Evolutionary conservation across 176 grass and related monocot species (phyloP), one percentile per base, ranked within the genome.

Genomic region (Aegilops sharonensis): DNA sequence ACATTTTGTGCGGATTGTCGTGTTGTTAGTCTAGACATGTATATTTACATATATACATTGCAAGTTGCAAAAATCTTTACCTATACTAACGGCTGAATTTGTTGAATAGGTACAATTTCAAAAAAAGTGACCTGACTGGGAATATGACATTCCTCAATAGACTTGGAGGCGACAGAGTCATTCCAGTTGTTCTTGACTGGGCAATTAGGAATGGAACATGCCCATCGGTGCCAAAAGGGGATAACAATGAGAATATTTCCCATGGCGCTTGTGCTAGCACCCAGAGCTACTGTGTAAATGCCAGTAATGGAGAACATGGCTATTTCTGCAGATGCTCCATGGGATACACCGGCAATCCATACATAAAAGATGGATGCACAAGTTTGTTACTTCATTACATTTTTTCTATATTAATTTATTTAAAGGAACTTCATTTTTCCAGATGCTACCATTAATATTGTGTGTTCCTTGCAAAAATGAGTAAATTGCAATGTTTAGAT

Each of bases 311-410:
- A 2, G 20, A 20, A 11, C 2, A 9, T 0, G 77, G 56, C 29
- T 79, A 79, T 23, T 62, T 79, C 1, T 79, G 77, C 21, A 24
- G 15, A 24, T 79, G 77, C 31, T 23, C 18, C 18, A n/a, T 39
- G 56, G 56, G 77, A 79, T 79, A 79, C 56, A 23, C 21, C 4
- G 77, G 77, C 18, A 63, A 79, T 14, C 77, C 77, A n/a, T 79
- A 79, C 20, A 14, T 39, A 18, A 4, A 5, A 35, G 5, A 20
- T 4, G 77, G 77, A 79, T 79, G 77, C 77, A 79, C 20, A 79
- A 62, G 54, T 78, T 9, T 30, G 72, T 47, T 52, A 29, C 72
- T 42, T 23, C 68, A 23, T 4, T 40, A 0, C 68, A 70, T 21
- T 36, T 36, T 72, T 2, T 70, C 9, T 70, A n/a, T 11, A 1